Evolutionary conservation across 176 grass and related monocot species (phyloP), one percentile per base, ranked within the genome.

Genomic region (Melocanna baccifera): DNA sequence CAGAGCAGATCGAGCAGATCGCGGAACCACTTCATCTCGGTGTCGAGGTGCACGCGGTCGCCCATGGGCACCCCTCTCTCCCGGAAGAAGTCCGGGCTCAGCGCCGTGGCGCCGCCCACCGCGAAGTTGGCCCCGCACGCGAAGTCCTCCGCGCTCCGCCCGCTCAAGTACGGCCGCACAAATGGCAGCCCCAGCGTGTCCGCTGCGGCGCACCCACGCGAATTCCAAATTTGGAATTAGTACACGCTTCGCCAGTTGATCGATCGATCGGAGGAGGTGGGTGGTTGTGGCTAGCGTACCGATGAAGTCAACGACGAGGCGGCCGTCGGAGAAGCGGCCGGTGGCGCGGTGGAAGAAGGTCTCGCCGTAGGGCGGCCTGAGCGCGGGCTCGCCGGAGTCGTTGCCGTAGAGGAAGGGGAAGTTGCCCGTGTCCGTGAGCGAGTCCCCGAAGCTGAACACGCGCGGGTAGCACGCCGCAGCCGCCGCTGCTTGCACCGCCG

Each of bases 391-490:
- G 51, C 80, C 37, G 36, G 76, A 71, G 85, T 69, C 40, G 34
- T 85, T 71, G n/a, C 71, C 65, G 87, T 46, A 79, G 64, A 79
- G 55, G 82, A 79, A 83, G 40, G 73, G 51, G 46, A 41, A 85
- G 86, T 97, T 97, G 29, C 95, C 95, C 55, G 92, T 97, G 81
- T 97, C 95, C 51, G 88, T 51, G 57, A 94, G 83, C n/a, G 95
- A 97, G 82, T 97, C 95, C 28, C 92, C 95, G 36, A 97, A 97
- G 87, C 78, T 84, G 84, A 94, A 88, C 75, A 97, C 23, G 30
- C 88, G 82, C 37, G 51, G 84, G 76, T 88, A 92, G 53, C 95
- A 97, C 65, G 76, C 73, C 69, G 12, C 39, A 59, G 76, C 41
- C 9, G 61, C 22, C 20, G 76, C 41, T 6, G 61, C 22, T 14